A percentile compares a stretch with the other conserved stretches of the same genome.
Conservation (phyloP, 2,329 filamentous ascomycete species). For the Scopulariopsis brevicaulis region DNA sequence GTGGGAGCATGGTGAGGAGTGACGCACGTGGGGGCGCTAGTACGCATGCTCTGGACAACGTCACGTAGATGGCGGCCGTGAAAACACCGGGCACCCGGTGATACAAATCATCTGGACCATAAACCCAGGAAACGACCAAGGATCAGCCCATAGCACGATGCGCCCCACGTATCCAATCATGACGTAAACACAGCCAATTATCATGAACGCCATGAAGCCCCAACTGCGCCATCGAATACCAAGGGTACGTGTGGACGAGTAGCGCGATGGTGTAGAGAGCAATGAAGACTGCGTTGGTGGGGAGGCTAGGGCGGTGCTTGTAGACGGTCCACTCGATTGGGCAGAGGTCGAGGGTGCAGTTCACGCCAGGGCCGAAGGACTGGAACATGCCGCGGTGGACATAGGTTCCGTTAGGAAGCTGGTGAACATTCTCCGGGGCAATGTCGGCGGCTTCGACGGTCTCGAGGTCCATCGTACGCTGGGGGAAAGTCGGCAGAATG, state of each 20-base stretch:
- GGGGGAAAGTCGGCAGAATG: background rate
- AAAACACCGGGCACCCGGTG: conserved; percentile 27
- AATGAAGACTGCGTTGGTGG: conserved; percentile 39
- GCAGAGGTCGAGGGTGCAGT: conserved; percentile 31
- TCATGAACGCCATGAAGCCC: conserved; percentile 38
- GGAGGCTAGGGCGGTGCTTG: conserved; percentile 39
- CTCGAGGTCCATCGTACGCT: background rate
- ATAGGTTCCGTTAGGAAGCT: background rate
- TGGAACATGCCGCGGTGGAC: background rate
- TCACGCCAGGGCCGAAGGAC: conserved; percentile 5
- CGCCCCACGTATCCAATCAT: conserved; percentile 54
- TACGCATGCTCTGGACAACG: conserved; percentile 27
- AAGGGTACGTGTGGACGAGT: conserved; percentile 28
- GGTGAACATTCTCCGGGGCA: background rate
- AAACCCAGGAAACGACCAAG: conserved; percentile 47
- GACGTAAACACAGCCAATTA: conserved; percentile 43
- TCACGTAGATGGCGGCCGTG: conserved; percentile 56
- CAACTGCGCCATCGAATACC: conserved; percentile 34
- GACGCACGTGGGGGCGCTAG: too few species aligned
- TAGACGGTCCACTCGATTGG: conserved; percentile 31
- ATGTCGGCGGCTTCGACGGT: background rate
- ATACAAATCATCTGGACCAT: conserved; percentile 46
- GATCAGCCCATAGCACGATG: conserved; percentile 43
- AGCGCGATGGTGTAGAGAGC: conserved; percentile 35
- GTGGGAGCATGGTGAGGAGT: too few species aligned